Base-by-base conservation (phyloP, 768 basidiomycete species). In the Leccinellum rugosiceps region DNA sequence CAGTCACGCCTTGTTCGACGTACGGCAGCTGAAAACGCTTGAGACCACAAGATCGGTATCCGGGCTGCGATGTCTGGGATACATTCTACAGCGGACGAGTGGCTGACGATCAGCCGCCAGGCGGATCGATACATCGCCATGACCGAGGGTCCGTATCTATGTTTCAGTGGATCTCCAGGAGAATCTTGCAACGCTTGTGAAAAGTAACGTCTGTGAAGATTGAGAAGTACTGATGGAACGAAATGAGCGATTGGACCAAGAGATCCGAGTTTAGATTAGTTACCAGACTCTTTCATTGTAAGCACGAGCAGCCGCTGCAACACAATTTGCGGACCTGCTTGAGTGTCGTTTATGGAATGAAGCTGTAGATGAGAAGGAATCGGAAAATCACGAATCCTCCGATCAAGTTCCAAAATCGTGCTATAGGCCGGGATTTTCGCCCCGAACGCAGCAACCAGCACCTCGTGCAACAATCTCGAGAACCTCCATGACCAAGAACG, bases 91-190 rank as follows among this genome's bases (percentile, higher is more conserved):
- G 77, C 70, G n/a, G 76, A 68, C 17, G 73, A 72, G 52, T 86
- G 72, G 0, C 76, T 76, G 47, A 80, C 76, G 41, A 85, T 81
- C 30, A 88, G 63, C 15, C 87, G 75, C 83, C 86, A 89, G 4
- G 87, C 83, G 2, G 86, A 86, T 2, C 86, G 84, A 70, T 87
- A 90, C 14, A 83, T 81, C 0, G 89, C 85, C 68, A 87, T 79
- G 6, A 89, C 84, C 1, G 89, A 91, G 1, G 85, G 83, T 0
- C 83, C 78, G 67, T 83, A 89, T 63, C 75, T 78, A 63, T 90
- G 87, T 55, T 77, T 77, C 49, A 85, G 73, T 3, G 83, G 74
- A 54, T 88, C 84, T 8, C 71, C 62, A 1, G 84, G 83, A 50
- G 75, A 74, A 46, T 88, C 87, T 51, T 82, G 80, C 19, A 90